Percentiles rank a stretch among this genome's conserved stretches.
Conservation (phyloP, 768 basidiomycete genomes). For the Phaeolepiota aurea region DNA sequence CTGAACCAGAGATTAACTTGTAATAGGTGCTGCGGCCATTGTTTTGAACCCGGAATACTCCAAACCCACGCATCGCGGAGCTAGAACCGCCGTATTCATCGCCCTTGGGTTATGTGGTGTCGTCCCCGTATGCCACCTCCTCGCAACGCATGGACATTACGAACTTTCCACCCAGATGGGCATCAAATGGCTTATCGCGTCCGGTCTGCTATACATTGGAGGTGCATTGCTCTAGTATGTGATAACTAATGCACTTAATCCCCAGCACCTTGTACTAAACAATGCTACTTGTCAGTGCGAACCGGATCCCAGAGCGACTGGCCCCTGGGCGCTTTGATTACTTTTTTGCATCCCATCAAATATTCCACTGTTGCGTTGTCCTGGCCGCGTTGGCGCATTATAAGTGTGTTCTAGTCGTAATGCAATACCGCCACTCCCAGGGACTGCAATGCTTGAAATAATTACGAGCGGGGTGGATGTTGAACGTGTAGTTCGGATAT, state of each 20-base stretch:
- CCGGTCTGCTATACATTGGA: conserved; percentile 66
- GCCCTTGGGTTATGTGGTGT: conserved; percentile 64
- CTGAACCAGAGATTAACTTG: conserved; percentile 8
- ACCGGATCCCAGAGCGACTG: conserved; percentile 71
- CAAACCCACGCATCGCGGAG: conserved; percentile 65
- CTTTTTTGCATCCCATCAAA: conserved; percentile 78
- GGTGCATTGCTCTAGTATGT: conserved; percentile 83
- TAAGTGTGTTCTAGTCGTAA: conserved; percentile 41
- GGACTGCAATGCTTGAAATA: conserved; percentile 16
- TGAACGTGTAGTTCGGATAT: too few species aligned
- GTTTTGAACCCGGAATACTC: conserved; percentile 75
- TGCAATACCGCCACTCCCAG: conserved; percentile 50
- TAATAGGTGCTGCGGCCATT: conserved; percentile 57
- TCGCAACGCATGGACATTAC: conserved; percentile 47
- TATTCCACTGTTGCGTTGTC: conserved; percentile 80
- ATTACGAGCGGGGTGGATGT: too few species aligned
- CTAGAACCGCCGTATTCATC: conserved; percentile 75
- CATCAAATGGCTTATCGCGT: conserved; percentile 58
- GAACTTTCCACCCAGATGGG: conserved; percentile 57
- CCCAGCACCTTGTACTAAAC: conserved; percentile 6
- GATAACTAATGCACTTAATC: conserved; percentile 8
- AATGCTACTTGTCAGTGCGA: conserved; percentile 48
- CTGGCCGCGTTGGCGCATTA: conserved; percentile 66
- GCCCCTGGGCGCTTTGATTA: conserved; percentile 74
- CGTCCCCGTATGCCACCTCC: conserved; percentile 60